These are phyloP conservation scores for Trichoderma oligosporum DNA, from an alignment of 2,329 filamentous ascomycete species.

Conservation along the genomic window DNA sequence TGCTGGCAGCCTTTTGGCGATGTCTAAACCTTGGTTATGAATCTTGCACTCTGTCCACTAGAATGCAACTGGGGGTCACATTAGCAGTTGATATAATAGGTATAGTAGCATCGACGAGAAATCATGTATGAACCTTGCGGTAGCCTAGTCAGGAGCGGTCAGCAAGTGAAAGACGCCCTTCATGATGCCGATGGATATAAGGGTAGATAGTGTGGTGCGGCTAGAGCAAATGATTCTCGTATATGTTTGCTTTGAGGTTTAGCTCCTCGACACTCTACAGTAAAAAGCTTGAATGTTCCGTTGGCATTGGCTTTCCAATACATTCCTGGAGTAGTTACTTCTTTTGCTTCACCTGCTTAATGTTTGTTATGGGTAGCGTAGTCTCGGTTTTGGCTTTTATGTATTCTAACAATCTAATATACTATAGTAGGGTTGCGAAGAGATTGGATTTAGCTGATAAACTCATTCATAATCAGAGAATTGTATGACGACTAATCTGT, in stretches of 20 bases:
- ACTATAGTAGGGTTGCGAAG: no score
- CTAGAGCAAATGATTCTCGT: no score
- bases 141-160: slow-evolving; percentile 59
- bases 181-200: slow-evolving; percentile 50
- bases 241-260: slow-evolving; percentile 33
- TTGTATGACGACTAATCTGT: no score
- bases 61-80: slow-evolving; percentile 40
- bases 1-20: slow-evolving; percentile 18
- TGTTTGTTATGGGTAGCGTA: no score
- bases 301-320: no score
- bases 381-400: no score
- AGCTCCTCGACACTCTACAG: slow-evolving; percentile 34
- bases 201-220: slow-evolving; percentile 48
- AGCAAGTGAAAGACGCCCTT: slow-evolving; percentile 47
- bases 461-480: no score
- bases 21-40: background rate
- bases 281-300: no score
- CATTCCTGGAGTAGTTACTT: no score
- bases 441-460: no score
- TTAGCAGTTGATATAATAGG: slow-evolving; percentile 43
- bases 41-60: slow-evolving; percentile 32
- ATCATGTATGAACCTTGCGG: slow-evolving; percentile 58
- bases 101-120: slow-evolving; percentile 54
- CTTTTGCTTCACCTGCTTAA: no score
- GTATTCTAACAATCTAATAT: no score